A percentile compares a stretch with the other conserved stretches of the same genome.
Conservation (phyloP, 192 early-diverging fungal genomes). For the Phycomyces blakesleeanus region DNA sequence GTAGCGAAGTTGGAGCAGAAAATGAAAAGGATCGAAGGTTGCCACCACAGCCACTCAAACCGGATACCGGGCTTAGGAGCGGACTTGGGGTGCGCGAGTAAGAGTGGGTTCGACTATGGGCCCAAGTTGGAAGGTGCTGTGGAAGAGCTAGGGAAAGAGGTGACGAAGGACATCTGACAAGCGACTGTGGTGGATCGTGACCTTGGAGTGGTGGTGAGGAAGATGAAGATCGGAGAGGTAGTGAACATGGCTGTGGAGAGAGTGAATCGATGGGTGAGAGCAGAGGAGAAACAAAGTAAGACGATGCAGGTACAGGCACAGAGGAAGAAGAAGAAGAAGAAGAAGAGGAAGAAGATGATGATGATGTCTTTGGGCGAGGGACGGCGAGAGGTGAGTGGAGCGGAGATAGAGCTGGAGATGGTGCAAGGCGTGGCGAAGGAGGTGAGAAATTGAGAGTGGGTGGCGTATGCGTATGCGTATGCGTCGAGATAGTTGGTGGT, state of each 20-base stretch:
- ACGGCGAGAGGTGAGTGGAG: not conserved
- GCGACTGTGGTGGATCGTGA: slow-evolving; percentile 24
- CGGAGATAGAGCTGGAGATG: not conserved
- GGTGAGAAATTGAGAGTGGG: not conserved
- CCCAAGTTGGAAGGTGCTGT: not conserved
- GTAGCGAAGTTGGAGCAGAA: too few species aligned
- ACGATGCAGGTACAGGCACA: too few species aligned
- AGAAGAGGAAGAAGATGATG: too few species aligned
- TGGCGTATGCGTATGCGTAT: not conserved
- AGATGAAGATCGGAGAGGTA: not conserved
- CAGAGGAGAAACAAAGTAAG: slow-evolving; percentile 7
- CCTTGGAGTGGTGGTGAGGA: slow-evolving; percentile 24
- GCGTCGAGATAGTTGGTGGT: not conserved
- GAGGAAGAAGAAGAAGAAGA: too few species aligned
- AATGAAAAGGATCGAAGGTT: too few species aligned
- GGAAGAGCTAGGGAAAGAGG: not conserved
- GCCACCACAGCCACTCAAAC: too few species aligned
- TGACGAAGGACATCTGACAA: slow-evolving; percentile 11
- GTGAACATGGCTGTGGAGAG: slow-evolving; percentile 1
- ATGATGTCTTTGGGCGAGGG: too few species aligned
- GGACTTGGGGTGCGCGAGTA: not conserved
- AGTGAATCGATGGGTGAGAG: slow-evolving; percentile 15
- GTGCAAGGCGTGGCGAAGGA: not conserved
- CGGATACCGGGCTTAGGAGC: too few species aligned
- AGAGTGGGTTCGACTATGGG: not conserved